These are phyloP conservation scores for Termitomyces sp. DNA, from an alignment of 768 basidiomycete species.

Conservation along the genomic window DNA sequence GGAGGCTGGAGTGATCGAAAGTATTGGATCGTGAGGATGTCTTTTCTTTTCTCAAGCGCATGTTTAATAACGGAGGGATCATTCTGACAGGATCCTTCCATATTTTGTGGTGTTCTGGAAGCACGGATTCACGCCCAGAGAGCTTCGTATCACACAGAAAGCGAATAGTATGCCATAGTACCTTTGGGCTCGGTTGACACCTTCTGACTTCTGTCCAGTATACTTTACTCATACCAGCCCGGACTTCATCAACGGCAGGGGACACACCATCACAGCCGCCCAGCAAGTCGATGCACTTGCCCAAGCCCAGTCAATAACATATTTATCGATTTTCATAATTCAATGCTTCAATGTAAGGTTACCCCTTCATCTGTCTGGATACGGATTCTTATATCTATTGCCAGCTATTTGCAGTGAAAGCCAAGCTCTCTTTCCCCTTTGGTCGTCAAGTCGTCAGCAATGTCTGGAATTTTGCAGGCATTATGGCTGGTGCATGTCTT, in stretches of 20 bases:
- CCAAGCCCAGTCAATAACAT: slow-evolving; percentile 63
- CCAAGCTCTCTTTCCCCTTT: slow-evolving; percentile 61
- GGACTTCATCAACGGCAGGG: slow-evolving; percentile 52
- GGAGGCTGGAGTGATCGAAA: slow-evolving; percentile 62
- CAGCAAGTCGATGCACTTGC: slow-evolving; percentile 56
- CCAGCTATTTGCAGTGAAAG: slow-evolving; percentile 66
- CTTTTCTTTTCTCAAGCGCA: background rate
- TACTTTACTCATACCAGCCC: slow-evolving; percentile 47
- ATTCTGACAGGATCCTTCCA: slow-evolving; percentile 41
- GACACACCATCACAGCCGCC: slow-evolving; percentile 38
- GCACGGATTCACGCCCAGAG: slow-evolving; percentile 56
- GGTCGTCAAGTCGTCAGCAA: slow-evolving; percentile 52
- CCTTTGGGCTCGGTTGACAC: background rate
- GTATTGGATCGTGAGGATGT: slow-evolving; percentile 44
- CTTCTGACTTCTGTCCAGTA: slow-evolving; percentile 18
- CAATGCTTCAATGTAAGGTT: slow-evolving; percentile 62
- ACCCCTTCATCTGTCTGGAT: background rate
- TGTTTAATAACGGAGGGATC: background rate
- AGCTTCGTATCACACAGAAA: slow-evolving; percentile 49
- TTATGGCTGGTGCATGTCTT: slow-evolving; percentile 55
- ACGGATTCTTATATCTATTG: background rate
- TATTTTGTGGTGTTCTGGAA: slow-evolving; percentile 68
- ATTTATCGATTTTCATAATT: slow-evolving; percentile 62
- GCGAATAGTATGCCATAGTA: slow-evolving; percentile 25
- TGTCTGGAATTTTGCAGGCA: slow-evolving; percentile 62